Evolutionary conservation across 768 basidiomycete genomes (phyloP).

Genomic region (Sistotremastrum suecicum): DNA sequence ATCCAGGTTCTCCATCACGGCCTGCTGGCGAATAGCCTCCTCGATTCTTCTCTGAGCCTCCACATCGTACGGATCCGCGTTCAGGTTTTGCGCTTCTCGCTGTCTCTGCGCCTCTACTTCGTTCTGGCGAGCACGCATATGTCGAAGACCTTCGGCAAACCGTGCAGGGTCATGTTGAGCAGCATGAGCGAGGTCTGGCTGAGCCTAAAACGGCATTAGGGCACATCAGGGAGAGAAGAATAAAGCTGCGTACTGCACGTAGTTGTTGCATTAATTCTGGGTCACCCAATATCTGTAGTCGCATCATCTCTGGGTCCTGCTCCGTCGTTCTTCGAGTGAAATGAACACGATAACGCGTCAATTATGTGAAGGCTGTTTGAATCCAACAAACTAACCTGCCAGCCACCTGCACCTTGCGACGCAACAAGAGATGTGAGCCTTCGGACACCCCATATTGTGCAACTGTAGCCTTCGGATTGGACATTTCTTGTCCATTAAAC

Average conservation of each 20-base stretch:
- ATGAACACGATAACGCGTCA: not conserved
- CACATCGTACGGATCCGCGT: constrained; percentile 81
- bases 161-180: constrained; percentile 51
- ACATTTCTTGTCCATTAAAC: constrained; percentile 51
- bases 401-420: constrained; percentile 41
- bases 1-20: constrained; percentile 82
- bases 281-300: constrained; percentile 76
- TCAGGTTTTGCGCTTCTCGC: constrained; percentile 51
- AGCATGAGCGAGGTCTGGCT: constrained; percentile 73
- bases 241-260: constrained; percentile 34
- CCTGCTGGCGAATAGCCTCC: constrained; percentile 81
- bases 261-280: constrained; percentile 67
- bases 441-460: constrained; percentile 46
- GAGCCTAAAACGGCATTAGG: constrained; percentile 31
- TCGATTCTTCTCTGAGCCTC: constrained; percentile 91
- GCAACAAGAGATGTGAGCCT: constrained; percentile 51
- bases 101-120: constrained; percentile 41
- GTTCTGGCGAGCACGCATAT: constrained; percentile 40
- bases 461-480: constrained; percentile 54
- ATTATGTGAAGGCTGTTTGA: not conserved
- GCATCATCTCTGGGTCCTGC: constrained; percentile 82
- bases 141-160: constrained; percentile 61
- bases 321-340: constrained; percentile 37
- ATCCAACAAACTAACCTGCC: constrained; percentile 20
- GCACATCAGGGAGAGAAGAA: not conserved